phyloP scores from a whole-genome alignment of 352 stramenopile genomes.

The Globisporangium abappressorium region DNA sequence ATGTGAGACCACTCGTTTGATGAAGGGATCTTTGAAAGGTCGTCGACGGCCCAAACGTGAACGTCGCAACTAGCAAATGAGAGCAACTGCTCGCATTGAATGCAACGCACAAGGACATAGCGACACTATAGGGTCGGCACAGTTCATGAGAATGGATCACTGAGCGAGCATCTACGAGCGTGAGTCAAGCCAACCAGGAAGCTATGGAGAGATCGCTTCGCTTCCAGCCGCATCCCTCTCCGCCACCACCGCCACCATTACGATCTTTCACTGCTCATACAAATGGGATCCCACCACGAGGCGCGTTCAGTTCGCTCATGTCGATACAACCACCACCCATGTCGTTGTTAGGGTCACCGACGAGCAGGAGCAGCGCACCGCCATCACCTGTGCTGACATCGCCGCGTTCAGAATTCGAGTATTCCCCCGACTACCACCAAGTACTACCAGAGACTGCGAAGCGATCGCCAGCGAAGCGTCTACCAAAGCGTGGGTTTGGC shows the following conservation, averaged over 20 bases:
- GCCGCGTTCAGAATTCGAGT: slow-evolving; percentile 14
- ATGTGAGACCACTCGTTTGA: background rate
- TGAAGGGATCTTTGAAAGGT: background rate
- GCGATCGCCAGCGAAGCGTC: background rate
- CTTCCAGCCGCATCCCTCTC: background rate
- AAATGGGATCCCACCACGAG: slow-evolving; percentile 25
- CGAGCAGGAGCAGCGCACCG: background rate
- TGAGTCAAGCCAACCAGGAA: background rate
- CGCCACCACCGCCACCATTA: background rate
- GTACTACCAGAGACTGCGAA: background rate
- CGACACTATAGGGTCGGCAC: no score
- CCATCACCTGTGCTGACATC: slow-evolving; percentile 9
- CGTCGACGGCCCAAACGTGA: background rate
- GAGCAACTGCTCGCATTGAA: no score
- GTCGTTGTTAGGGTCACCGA: background rate
- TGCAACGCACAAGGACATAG: no score
- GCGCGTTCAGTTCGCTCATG: slow-evolving; percentile 40
- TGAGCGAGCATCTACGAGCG: background rate
- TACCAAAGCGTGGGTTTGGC: background rate
- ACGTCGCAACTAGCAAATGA: no score
- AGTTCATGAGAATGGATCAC: no score
- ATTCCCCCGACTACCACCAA: background rate
- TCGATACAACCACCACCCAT: background rate
- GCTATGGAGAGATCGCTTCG: background rate
- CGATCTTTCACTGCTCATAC: background rate